These are phyloP conservation scores for Chlamydomonas sp. DNA, from an alignment of 139 green algal species.

Conservation along the genomic window DNA sequence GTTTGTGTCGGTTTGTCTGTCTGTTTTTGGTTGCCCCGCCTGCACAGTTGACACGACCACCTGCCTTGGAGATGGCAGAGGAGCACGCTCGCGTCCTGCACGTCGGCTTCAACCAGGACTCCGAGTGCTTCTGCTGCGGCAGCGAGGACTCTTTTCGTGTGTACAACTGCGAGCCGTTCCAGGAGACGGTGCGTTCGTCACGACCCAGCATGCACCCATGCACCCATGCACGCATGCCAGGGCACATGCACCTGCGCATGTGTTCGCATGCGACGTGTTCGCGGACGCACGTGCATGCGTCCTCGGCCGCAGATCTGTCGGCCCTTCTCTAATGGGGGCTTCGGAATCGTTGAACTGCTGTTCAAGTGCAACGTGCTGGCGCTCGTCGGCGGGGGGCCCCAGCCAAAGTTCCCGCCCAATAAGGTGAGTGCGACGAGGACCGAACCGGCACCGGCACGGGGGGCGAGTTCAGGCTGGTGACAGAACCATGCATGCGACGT, in stretches of 20 bases:
- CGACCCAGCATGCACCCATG: too few relatives aligned
- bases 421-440: slow-evolving; percentile 53
- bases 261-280: too few relatives aligned
- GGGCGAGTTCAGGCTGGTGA: too few relatives aligned
- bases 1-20: too few relatives aligned
- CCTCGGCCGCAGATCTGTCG: slow-evolving; percentile 64
- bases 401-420: slow-evolving; percentile 71
- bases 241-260: neutral
- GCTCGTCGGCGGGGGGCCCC: slow-evolving; percentile 79
- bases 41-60: too few relatives aligned
- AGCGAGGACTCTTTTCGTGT: slow-evolving; percentile 78
- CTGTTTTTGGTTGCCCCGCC: too few relatives aligned
- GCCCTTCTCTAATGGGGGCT: slow-evolving; percentile 62
- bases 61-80: too few relatives aligned
- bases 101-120: slow-evolving; percentile 63
- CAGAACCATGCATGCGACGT: too few relatives aligned
- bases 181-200: slow-evolving; percentile 76
- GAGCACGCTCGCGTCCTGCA: too few relatives aligned
- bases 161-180: slow-evolving; percentile 88
- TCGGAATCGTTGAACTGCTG: slow-evolving; percentile 89
- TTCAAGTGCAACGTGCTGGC: slow-evolving; percentile 95
- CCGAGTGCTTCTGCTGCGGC: slow-evolving; percentile 77
- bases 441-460: too few relatives aligned
- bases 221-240: neutral
- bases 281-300: too few relatives aligned